Evolutionary conservation across 108 stramenopile species (phyloP).

Genomic region (Pseudonitzschia multistriata): DNA sequence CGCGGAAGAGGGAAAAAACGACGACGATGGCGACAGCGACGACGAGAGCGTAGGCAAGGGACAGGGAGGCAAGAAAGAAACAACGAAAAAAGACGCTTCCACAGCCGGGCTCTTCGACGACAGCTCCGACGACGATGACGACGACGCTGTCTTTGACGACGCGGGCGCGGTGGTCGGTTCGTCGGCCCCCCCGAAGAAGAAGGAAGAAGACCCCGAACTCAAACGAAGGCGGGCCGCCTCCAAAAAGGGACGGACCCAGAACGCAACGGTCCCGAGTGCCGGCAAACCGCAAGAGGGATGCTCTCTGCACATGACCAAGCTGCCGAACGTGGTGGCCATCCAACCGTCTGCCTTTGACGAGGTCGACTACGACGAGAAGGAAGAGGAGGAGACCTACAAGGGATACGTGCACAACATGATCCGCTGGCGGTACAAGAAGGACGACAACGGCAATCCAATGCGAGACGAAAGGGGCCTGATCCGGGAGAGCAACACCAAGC

Average conservation of each 20-base stretch:
- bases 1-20: too few relatives aligned
- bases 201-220: neutral
- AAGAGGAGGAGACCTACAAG: constrained; percentile 63
- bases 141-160: constrained; percentile 47
- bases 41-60: neutral
- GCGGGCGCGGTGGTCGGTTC: constrained; percentile 38
- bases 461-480: constrained; percentile 42
- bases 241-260: constrained; percentile 21
- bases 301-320: constrained; percentile 62
- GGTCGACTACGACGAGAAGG: constrained; percentile 47
- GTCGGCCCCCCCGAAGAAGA: constrained; percentile 25
- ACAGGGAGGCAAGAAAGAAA: constrained; percentile 6
- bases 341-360: constrained; percentile 67
- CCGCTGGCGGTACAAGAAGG: constrained; percentile 73
- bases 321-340: constrained; percentile 81
- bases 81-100: constrained; percentile 8
- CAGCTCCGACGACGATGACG: constrained; percentile 17
- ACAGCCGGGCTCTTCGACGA: constrained; percentile 28
- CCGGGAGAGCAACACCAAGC: constrained; percentile 70
- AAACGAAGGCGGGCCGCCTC: constrained; percentile 1
- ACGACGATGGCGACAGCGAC: constrained; percentile 17
- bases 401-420: constrained; percentile 78
- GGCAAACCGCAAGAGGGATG: constrained; percentile 25
- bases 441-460: constrained; percentile 30
- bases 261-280: constrained; percentile 38